Percentiles rank a stretch among this genome's conserved stretches.
Evolutionary conservation across 345 rosid species (phyloP).

Genomic region (Brassica juncea): DNA sequence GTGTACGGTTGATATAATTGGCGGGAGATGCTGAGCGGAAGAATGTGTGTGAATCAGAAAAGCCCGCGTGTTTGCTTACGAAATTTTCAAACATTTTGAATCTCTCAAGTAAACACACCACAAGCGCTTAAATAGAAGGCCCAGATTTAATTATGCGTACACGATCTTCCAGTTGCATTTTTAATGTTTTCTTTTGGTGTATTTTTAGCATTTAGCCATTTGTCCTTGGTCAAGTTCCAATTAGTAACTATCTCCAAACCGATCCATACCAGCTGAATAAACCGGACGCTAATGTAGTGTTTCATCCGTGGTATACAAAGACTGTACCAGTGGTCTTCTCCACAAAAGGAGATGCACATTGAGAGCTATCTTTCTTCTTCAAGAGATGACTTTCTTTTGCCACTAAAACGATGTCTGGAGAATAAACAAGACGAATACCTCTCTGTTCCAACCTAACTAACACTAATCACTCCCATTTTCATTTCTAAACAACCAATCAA

Average conservation of each 20-base stretch:
- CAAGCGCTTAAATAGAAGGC: too few species aligned
- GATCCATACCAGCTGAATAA: not conserved
- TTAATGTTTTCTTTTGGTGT: too few species aligned
- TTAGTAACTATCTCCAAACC: not conserved
- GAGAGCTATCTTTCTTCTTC: not conserved
- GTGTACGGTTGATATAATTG: not conserved
- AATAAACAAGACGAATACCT: not conserved
- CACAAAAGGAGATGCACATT: not conserved
- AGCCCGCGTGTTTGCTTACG: constrained; percentile 33
- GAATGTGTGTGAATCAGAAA: not conserved
- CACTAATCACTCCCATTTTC: not conserved
- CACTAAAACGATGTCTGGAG: not conserved
- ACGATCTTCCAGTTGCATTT: too few species aligned
- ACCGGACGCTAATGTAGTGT: not conserved
- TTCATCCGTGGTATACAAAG: not conserved
- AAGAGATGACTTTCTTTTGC: not conserved
- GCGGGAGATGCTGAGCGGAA: constrained; percentile 42
- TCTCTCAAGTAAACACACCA: not conserved
- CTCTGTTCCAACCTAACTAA: not conserved
- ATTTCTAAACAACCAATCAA: not conserved
- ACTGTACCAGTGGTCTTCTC: not conserved
- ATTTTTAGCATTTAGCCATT: too few species aligned
- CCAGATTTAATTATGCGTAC: too few species aligned
- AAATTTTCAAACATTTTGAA: constrained; percentile 26
- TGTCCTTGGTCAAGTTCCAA: not conserved